phyloP scores from a whole-genome alignment of 108 stramenopile species.

The Cyclotella baltica region DNA sequence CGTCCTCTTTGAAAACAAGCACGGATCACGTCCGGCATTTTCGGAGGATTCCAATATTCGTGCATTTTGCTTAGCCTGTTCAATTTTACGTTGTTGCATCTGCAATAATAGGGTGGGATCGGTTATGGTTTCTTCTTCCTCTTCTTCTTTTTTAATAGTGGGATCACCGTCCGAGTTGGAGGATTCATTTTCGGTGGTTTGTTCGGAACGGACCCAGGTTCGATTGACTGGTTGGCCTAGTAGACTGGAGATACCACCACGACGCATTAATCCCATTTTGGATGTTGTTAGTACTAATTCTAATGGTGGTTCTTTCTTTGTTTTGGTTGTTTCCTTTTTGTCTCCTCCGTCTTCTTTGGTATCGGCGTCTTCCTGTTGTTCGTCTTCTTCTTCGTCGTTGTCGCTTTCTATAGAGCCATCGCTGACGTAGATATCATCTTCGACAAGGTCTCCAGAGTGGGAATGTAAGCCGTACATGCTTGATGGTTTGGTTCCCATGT shows the following conservation, averaged over 20 bases:
- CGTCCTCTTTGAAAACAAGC: conserved; percentile 88
- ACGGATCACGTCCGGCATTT: conserved; percentile 91
- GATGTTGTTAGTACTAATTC: conserved; percentile 78
- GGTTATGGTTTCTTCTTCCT: conserved; percentile 70
- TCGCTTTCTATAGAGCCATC: conserved; percentile 59
- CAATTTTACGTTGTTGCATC: conserved; percentile 81
- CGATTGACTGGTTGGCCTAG: conserved; percentile 60
- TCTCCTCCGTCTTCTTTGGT: neutral
- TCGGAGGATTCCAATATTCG: conserved; percentile 82
- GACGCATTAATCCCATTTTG: conserved; percentile 86
- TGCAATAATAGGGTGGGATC: conserved; percentile 82
- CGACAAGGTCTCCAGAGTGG: conserved; percentile 78
- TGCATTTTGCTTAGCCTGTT: conserved; percentile 74
- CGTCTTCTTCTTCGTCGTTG: conserved; percentile 22
- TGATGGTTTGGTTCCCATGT: conserved; percentile 44
- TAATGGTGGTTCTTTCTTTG: conserved; percentile 6
- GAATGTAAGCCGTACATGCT: conserved; percentile 70
- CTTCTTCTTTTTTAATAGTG: conserved; percentile 30
- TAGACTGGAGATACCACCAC: conserved; percentile 57
- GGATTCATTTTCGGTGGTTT: conserved; percentile 14
- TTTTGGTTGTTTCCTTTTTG: conserved; percentile 5
- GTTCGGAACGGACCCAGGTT: conserved; percentile 72
- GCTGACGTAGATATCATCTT: conserved; percentile 82
- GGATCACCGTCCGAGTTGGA: neutral
- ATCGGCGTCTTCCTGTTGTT: conserved; percentile 30